Conservation (phyloP, 192 early-diverging fungal species). For the Coemansia sp. region DNA sequence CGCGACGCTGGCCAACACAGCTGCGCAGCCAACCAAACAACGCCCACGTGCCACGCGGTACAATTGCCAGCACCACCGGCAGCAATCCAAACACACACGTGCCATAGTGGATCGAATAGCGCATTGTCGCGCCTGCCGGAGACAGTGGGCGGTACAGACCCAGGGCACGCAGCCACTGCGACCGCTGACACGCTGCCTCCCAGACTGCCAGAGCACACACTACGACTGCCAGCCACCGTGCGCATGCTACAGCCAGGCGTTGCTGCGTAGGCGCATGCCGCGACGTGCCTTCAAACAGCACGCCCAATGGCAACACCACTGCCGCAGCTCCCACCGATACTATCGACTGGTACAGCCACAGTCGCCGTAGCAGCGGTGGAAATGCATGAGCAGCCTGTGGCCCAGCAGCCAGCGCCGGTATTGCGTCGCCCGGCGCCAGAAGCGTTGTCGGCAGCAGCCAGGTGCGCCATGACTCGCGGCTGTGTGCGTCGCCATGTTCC, state of each 20-base stretch:
- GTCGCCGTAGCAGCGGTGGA: slow-evolving; percentile 43
- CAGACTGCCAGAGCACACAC: slow-evolving; percentile 12
- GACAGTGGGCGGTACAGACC: slow-evolving; percentile 30
- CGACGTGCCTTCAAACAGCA: slow-evolving; percentile 42
- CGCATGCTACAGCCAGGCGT: slow-evolving; percentile 18
- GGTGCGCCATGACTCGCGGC: slow-evolving; percentile 35
- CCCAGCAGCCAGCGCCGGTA: slow-evolving; percentile 8
- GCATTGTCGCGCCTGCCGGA: slow-evolving; percentile 27
- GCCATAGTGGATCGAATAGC: slow-evolving; percentile 38
- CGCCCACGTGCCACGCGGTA: slow-evolving; percentile 50
- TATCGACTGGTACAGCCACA: slow-evolving; percentile 51
- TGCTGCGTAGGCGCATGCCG: slow-evolving; percentile 25
- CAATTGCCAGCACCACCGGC: slow-evolving; percentile 33
- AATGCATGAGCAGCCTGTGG: slow-evolving; percentile 47
- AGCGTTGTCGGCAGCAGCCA: slow-evolving; percentile 51
- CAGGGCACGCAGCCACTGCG: slow-evolving; percentile 17
- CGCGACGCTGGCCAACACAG: slow-evolving; percentile 36
- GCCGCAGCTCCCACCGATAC: slow-evolving; percentile 25
- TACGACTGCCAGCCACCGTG: slow-evolving; percentile 23
- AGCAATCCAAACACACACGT: slow-evolving; percentile 33
- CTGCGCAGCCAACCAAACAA: slow-evolving; percentile 43
- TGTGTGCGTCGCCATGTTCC: slow-evolving; percentile 39
- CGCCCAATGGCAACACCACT: slow-evolving; percentile 29
- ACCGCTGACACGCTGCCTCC: slow-evolving; percentile 23
- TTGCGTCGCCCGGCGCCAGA: slow-evolving; percentile 23